phyloP scores from a whole-genome alignment of 208 protist species.

The Leishmania turanica region DNA sequence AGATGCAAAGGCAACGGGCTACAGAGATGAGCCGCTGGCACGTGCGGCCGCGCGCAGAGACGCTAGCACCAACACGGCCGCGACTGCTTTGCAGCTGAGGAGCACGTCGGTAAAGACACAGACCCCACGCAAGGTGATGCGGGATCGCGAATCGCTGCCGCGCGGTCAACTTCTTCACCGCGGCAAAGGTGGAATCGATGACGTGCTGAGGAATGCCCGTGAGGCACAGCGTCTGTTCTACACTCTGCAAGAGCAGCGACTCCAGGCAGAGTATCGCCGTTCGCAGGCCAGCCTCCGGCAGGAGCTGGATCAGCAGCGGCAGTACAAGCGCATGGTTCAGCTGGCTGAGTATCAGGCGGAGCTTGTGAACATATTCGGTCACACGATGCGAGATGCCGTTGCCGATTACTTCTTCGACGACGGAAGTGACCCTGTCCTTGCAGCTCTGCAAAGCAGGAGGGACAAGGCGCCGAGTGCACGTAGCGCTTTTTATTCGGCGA shows the following conservation, averaged over 20 bases:
- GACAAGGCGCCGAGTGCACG: not conserved
- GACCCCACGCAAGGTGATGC: not conserved
- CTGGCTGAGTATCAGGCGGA: constrained; percentile 59
- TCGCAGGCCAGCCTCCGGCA: constrained; percentile 28
- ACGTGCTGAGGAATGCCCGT: constrained; percentile 39
- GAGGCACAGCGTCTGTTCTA: constrained; percentile 40
- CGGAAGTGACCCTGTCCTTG: constrained; percentile 30
- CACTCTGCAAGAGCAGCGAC: constrained; percentile 38
- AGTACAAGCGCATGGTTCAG: constrained; percentile 38
- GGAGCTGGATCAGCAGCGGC: constrained; percentile 53
- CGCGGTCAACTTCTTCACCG: constrained; percentile 42
- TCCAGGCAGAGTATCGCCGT: constrained; percentile 30
- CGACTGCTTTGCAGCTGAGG: not conserved
- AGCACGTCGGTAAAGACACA: not conserved
- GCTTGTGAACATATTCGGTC: constrained; percentile 57
- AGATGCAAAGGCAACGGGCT: not conserved
- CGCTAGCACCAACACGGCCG: not conserved
- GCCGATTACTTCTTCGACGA: constrained; percentile 46
- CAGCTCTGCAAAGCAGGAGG: constrained; percentile 13
- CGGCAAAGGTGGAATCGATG: constrained; percentile 53
- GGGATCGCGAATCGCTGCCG: not conserved
- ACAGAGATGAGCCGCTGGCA: not conserved
- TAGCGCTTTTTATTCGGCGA: not conserved
- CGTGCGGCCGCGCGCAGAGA: not conserved
- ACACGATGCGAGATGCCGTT: constrained; percentile 50